Evolutionary conservation across 345 rosid species (phyloP).

Genomic region (Arabis alpina): DNA sequence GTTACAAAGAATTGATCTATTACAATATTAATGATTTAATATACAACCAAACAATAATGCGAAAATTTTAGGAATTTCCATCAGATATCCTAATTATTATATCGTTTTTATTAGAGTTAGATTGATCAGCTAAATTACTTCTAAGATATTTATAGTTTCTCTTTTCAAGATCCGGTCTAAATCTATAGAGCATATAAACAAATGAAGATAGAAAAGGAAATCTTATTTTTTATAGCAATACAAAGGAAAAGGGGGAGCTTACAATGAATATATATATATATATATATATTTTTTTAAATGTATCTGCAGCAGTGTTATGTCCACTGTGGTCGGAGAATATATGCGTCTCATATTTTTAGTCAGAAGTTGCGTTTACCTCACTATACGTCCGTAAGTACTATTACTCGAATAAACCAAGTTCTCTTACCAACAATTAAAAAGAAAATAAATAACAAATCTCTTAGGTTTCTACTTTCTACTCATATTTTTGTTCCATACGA

Average conservation of each 20-base stretch:
- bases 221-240: slow-evolving; percentile 17
- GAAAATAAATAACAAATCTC: neutral
- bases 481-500: neutral
- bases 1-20: neutral
- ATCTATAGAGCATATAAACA: slow-evolving; percentile 16
- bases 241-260: slow-evolving; percentile 1
- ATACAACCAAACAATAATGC: neutral
- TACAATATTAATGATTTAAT: neutral
- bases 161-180: slow-evolving; percentile 18
- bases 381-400: slow-evolving; percentile 15
- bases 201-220: slow-evolving; percentile 27
- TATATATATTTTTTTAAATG: neutral
- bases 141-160: neutral
- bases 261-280: neutral
- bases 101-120: neutral
- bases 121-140: neutral
- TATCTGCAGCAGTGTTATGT: slow-evolving; percentile 27
- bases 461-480: neutral
- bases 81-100: neutral
- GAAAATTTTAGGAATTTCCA: no score
- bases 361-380: slow-evolving; percentile 25
- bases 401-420: neutral
- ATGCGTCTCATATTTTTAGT: slow-evolving; percentile 32
- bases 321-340: slow-evolving; percentile 48
- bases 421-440: neutral